Conservation (phyloP, 768 basidiomycete genomes). For the Lactifluus piperatus region DNA sequence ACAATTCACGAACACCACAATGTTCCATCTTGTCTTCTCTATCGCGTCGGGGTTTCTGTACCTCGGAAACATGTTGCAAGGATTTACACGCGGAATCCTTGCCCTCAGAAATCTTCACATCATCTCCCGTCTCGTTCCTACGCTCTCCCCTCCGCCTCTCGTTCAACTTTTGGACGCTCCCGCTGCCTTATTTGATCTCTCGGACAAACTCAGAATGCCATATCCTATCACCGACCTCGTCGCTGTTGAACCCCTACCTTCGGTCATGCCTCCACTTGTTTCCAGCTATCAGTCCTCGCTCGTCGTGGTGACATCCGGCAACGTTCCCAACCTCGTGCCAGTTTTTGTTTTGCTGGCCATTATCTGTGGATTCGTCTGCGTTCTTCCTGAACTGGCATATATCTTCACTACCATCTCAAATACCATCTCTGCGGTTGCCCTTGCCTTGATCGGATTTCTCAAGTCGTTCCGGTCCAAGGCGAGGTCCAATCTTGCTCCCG, state of each 20-base stretch:
- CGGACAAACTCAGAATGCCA: neutral
- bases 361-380: neutral
- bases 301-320: neutral
- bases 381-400: too few relatives aligned
- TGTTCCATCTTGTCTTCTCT: too few relatives aligned
- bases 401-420: neutral
- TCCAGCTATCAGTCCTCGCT: too few relatives aligned
- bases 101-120: neutral
- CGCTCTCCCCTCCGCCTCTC: neutral
- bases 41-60: too few relatives aligned
- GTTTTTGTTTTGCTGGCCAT: neutral
- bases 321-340: neutral
- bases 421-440: neutral
- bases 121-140: too few relatives aligned
- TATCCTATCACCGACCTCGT: too few relatives aligned
- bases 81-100: constrained; percentile 4
- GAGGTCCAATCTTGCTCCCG: neutral
- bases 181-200: neutral
- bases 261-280: too few relatives aligned
- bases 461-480: neutral
- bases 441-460: neutral
- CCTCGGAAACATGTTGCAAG: too few relatives aligned
- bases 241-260: too few relatives aligned
- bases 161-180: neutral
- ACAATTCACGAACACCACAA: too few relatives aligned